Evolutionary conservation across 78 protist genomes (phyloP).

Genomic region (Dictyostelium intermedium): DNA sequence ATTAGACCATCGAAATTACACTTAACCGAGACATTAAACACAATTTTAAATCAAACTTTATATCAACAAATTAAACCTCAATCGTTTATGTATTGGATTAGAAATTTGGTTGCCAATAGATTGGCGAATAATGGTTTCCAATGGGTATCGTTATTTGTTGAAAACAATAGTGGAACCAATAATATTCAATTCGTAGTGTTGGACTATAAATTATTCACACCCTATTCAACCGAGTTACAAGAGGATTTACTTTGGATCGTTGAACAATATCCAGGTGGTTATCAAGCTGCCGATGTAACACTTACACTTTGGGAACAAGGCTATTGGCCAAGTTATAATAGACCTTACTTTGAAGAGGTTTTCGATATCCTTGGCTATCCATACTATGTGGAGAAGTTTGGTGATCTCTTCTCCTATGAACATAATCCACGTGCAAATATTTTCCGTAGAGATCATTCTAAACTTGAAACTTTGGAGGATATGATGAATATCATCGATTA

Average conservation of each 20-base stretch:
- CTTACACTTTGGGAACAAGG: neutral
- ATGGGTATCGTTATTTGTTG: slow-evolving; percentile 16
- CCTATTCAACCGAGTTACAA: neutral
- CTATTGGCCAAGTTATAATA: slow-evolving; percentile 39
- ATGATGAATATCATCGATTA: neutral
- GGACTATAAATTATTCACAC: slow-evolving; percentile 51
- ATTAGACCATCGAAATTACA: slow-evolving; percentile 43
- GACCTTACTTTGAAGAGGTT: slow-evolving; percentile 33
- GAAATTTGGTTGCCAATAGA: slow-evolving; percentile 48
- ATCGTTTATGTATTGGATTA: slow-evolving; percentile 35
- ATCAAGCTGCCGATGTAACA: slow-evolving; percentile 44
- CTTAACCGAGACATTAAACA: slow-evolving; percentile 43
- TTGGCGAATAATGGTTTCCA: slow-evolving; percentile 23
- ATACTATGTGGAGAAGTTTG: slow-evolving; percentile 16
- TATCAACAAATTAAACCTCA: slow-evolving; percentile 4
- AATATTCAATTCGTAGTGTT: slow-evolving; percentile 39
- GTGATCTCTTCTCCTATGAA: slow-evolving; percentile 15
- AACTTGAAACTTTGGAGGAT: neutral
- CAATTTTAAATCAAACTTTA: slow-evolving; percentile 43
- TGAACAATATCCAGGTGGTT: slow-evolving; percentile 62
- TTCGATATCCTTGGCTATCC: slow-evolving; percentile 39
- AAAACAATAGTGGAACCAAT: slow-evolving; percentile 39
- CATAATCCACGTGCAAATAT: slow-evolving; percentile 62
- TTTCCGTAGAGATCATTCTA: neutral
- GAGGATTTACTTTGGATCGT: slow-evolving; percentile 37